Conservation (phyloP, 2,329 filamentous ascomycete species). For the Dactylellina drechsleri region DNA sequence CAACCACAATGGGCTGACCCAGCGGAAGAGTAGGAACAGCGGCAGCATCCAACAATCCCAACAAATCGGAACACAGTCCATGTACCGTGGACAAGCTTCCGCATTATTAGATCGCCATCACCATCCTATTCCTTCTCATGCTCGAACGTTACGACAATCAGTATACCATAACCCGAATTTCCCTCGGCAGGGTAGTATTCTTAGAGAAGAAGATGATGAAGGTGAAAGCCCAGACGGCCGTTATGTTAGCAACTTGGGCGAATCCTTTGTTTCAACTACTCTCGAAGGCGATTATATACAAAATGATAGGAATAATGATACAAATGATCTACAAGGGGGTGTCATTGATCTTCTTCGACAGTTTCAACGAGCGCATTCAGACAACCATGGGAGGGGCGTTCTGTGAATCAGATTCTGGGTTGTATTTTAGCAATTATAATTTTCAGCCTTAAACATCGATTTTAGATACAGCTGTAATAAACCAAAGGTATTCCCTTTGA, state of each 20-base stretch:
- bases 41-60: conserved; percentile 50
- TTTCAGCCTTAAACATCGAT: too few relatives aligned
- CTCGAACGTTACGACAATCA: conserved; percentile 64
- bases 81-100: conserved; percentile 74
- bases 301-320: conserved; percentile 19
- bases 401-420: conserved; percentile 6
- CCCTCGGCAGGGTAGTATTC: conserved; percentile 66
- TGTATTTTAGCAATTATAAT: neutral
- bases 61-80: conserved; percentile 60
- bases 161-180: conserved; percentile 61
- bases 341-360: conserved; percentile 50
- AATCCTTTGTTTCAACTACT: conserved; percentile 67
- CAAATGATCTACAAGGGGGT: conserved; percentile 42
- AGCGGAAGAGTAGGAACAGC: conserved; percentile 33
- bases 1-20: conserved; percentile 59
- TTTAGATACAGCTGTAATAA: too few relatives aligned
- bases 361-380: conserved; percentile 49
- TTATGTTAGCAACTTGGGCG: conserved; percentile 71
- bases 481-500: too few relatives aligned
- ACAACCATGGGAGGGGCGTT: conserved; percentile 49
- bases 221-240: conserved; percentile 44
- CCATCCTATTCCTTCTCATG: conserved; percentile 69
- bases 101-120: conserved; percentile 80
- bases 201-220: conserved; percentile 65
- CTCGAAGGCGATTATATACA: conserved; percentile 58